These are phyloP conservation scores for Sporothrix schenckii DNA, from an alignment of 2,329 filamentous ascomycete genomes.

Conservation along the genomic window DNA sequence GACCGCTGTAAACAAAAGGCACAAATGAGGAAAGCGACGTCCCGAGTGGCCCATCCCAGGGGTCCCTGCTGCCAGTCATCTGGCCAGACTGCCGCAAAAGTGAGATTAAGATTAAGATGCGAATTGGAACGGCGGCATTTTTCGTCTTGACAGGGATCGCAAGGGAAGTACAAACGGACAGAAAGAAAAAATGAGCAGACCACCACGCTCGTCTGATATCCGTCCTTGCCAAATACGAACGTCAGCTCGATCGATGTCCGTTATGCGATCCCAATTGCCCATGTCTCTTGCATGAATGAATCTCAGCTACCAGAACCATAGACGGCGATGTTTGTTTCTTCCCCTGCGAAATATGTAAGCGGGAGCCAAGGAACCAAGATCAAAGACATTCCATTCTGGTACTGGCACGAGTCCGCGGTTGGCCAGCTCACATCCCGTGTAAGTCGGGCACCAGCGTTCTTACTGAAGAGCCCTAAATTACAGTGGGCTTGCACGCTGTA, in stretches of 20 bases:
- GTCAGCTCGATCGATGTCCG: background rate
- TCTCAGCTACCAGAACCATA: background rate
- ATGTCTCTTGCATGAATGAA: conserved; percentile 1
- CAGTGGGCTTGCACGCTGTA: background rate
- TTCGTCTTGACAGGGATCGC: background rate
- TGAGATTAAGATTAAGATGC: conserved; percentile 30
- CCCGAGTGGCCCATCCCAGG: background rate
- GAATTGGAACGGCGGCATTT: conserved; percentile 12
- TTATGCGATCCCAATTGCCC: background rate
- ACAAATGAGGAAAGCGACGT: conserved; percentile 20
- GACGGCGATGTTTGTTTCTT: background rate
- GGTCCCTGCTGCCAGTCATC: conserved; percentile 7
- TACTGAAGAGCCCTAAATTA: background rate
- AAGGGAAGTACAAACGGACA: background rate
- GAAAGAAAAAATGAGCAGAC: background rate
- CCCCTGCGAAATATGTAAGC: background rate
- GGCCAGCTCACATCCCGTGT: background rate
- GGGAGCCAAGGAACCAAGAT: background rate
- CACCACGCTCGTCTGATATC: background rate
- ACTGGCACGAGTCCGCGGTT: background rate
- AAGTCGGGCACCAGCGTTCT: background rate
- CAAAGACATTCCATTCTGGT: background rate
- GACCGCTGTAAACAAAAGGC: background rate
- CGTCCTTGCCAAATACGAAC: background rate
- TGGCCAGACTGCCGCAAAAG: conserved; percentile 5